Evolutionary conservation across 345 rosid species (phyloP), one percentile per base, ranked within the genome.

Genomic region (Barbarea vulgaris): DNA sequence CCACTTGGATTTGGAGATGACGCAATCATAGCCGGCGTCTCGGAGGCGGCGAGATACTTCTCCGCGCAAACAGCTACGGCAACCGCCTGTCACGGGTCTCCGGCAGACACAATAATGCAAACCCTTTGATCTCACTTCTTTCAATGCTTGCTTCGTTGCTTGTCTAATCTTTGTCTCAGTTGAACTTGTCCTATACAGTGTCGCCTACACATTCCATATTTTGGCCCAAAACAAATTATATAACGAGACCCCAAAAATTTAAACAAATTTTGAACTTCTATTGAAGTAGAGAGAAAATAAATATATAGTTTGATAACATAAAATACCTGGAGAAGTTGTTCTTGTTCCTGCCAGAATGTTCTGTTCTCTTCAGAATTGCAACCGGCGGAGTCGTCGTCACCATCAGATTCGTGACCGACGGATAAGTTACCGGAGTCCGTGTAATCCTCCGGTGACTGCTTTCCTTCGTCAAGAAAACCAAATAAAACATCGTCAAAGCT

Each of bases 1-100:
- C 99, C 99, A 95, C 70, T 89, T 89, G 12, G 99, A 95, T 69
- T 85, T 88, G 75, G 88, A 84, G 39, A 85, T 77, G 64, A 79
- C 75, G 34, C 88, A 90, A 80, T 87, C 77, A 70, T 79, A 88
- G 10, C 96, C 97, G 15, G 50, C 68, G 25, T 73, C 79, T 70
- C 70, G 90, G 47, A 95, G 97, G 68, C 80, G 83, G 64, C 70
- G 12, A 42, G 87, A 79, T 22, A 95, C 68, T 37, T 87, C 89
- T 15, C 78, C 70, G 42, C 80, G 84, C 60, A 85, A 61, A 46
- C 95, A 92, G 58, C 56, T 65, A 87, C 96, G 83, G 80, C 97
- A 92, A 31, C 69, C 82, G 64, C 81, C 89, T 48, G 65, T 51
- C 25, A 59, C 84, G 6, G 79, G 80, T 27, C 57, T 84, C 60